Evolutionary conservation across 148 eudicot species (phyloP).

Genomic region (Bassia scoparia): DNA sequence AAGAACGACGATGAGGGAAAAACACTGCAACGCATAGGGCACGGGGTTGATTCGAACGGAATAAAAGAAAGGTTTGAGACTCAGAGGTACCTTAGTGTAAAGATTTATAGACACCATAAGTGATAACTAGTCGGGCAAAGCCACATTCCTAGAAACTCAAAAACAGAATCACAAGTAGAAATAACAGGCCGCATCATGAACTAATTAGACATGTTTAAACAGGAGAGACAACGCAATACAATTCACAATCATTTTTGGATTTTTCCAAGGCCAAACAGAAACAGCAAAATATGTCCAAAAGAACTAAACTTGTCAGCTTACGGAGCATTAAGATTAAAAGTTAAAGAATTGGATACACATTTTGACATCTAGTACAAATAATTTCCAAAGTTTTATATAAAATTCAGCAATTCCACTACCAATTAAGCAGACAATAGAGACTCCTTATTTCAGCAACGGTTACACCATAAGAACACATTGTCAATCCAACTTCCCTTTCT

Average conservation of each 20-base stretch:
- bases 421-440: too few species aligned
- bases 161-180: constrained; percentile 4
- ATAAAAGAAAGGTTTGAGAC: too few species aligned
- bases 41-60: too few species aligned
- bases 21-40: too few species aligned
- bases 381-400: not conserved
- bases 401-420: too few species aligned
- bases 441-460: too few species aligned
- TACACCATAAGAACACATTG: too few species aligned
- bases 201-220: not conserved
- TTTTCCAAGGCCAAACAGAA: not conserved
- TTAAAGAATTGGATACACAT: not conserved
- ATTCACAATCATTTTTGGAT: not conserved
- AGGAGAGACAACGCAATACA: constrained; percentile 8
- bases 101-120: constrained; percentile 92
- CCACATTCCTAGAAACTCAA: constrained; percentile 73
- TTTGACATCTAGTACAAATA: not conserved
- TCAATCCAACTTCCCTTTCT: too few species aligned
- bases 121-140: constrained; percentile 70
- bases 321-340: not conserved
- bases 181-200: not conserved
- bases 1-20: too few species aligned
- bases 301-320: not conserved
- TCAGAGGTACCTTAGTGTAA: constrained; percentile 75
- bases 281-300: not conserved